Evolutionary conservation across 176 grass and related monocot genomes (phyloP), one percentile per base, ranked within the genome.

Genomic region (Olyra latifolia): DNA sequence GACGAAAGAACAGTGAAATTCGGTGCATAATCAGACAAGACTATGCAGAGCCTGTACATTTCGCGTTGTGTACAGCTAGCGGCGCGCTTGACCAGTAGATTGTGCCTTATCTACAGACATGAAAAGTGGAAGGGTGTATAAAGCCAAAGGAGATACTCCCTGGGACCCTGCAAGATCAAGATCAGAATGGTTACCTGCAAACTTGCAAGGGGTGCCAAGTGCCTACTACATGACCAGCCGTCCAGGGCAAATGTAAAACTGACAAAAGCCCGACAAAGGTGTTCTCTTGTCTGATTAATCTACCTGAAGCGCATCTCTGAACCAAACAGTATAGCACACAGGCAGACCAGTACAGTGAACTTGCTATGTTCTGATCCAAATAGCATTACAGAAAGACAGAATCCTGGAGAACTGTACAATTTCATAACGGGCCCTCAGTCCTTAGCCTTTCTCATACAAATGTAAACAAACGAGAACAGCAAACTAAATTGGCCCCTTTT

Each of bases 61-160:
- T 69, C 78, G 76, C 62, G 80, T 52, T 76, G 35, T 17, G 3
- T 71, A 69, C 28, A 35, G 40, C 41, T 19, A 74, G 71, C 49
- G 38, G 14, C 25, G 19, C n/a, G n/a, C n/a, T n/a, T n/a, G n/a
- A n/a, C n/a, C 5, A 29, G 53, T 47, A 57, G 28, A 59, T 29
- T 66, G 61, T 43, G 10, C 52, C 11, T 17, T 52, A n/a, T n/a
- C n/a, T n/a, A 27, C 9, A 66, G n/a, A 46, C 56, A 77, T 57
- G 79, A 46, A 78, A 64, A 65, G 66, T 47, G 63, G 59, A 23
- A 81, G 7, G 29, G 28, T 40, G 76, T 57, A 63, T 12, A 52
- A 65, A 76, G 66, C 58, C 74, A 78, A 83, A 88, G 47, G 39
- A 56, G 85, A 77, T 83, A 82, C 85, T 62, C 85, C 59, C 70